Evolutionary conservation across 805 yeast species (phyloP), one percentile per base, ranked within the genome.

Genomic region (Hanseniaspora lachancei): DNA sequence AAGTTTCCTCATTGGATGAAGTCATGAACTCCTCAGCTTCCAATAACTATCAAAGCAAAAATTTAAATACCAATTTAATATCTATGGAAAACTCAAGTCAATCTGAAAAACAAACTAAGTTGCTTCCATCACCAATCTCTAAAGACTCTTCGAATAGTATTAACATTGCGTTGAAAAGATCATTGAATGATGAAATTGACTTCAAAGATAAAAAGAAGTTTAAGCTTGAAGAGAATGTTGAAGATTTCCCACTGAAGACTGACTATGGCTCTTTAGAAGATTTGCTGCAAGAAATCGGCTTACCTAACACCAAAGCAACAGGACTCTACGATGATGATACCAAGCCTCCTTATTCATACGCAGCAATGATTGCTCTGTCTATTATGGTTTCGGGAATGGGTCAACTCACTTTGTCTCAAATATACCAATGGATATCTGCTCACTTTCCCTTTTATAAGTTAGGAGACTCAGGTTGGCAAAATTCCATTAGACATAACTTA

Each of bases 381-480:
- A 86, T 91, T 49, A 72, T 91, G 60, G 79, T 93, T 58, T 81
- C 95, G n/a, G 81, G 82, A 0, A 76, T 73, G 16, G 76, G 84
- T 48, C 82, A 82, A 59, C 74, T 89, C 42, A 85, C 95, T 2
- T 70, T 85, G 54, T 77, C 93, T 0, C 96, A 88, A 64, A 93
- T 91, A 43, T 91, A 91, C 71, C 76, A 74, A 62, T 91, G 98
- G 98, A 93, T 91, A 46, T 80, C 93, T 9, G 81, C 80, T 47
- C 84, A 95, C 39, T 91, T 89, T 68, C 78, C 75, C 59, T 91
- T 83, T 66, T 93, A 93, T 69, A 80, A 82, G 60, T 80, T 79
- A 60, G 84, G 86, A 58, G 95, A 88, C 62, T 84, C 87, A 12
- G 96, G 97, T 29, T 91, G 98, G 98, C 97, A 91, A 70, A 91